Evolutionary conservation across 2,329 filamentous ascomycete genomes (phyloP).

Genomic region (Penicillium psychrosexuale): DNA sequence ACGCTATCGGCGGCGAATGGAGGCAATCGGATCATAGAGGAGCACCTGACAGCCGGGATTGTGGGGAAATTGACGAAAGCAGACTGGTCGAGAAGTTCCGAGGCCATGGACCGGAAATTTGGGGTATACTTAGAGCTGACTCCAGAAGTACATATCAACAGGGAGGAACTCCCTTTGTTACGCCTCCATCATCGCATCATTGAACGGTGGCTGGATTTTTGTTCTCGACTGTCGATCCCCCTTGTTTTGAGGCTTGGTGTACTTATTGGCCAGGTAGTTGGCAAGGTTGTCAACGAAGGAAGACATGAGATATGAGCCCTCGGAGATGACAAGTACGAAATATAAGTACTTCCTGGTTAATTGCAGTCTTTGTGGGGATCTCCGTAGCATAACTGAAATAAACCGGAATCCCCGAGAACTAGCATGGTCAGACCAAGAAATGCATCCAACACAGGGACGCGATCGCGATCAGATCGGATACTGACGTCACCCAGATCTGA

Average conservation of each 20-base stretch:
- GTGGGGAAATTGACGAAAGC: neutral
- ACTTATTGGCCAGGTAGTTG: neutral
- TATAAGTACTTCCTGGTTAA: neutral
- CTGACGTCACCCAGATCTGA: constrained; percentile 3
- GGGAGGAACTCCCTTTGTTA: neutral
- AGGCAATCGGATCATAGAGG: too few species aligned
- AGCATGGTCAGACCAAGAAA: neutral
- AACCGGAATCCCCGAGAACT: too few species aligned
- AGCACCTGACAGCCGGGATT: neutral
- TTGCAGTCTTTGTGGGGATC: neutral
- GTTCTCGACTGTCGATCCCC: neutral
- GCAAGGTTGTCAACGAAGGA: neutral
- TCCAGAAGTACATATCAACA: neutral
- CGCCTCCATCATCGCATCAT: neutral
- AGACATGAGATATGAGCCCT: neutral
- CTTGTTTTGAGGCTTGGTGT: neutral
- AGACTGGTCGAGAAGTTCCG: neutral
- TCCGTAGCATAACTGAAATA: neutral
- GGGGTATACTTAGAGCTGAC: neutral
- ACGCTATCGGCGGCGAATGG: neutral
- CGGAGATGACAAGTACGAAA: too few species aligned
- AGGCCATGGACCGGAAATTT: neutral
- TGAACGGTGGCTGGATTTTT: neutral
- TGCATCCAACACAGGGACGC: neutral
- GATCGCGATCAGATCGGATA: neutral